phyloP scores from a whole-genome alignment of 768 basidiomycete genomes.

The Panellus pusillus region DNA sequence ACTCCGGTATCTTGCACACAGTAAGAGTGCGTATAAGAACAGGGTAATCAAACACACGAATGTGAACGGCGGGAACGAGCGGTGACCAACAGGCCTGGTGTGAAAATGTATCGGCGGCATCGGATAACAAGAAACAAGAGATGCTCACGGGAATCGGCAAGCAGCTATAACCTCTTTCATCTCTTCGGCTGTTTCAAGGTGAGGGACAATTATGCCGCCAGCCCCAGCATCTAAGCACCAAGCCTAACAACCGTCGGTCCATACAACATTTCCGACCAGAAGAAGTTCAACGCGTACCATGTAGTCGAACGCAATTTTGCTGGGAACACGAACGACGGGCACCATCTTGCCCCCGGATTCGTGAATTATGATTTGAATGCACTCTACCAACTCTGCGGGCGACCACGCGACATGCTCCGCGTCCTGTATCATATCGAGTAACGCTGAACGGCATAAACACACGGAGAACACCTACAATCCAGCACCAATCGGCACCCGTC shows the following conservation, averaged over 20 bases:
- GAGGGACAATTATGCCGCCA: constrained; percentile 16
- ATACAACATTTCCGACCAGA: neutral
- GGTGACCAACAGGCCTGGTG: constrained; percentile 9
- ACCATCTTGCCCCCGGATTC: constrained; percentile 16
- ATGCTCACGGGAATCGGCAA: constrained; percentile 18
- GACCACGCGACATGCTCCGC: constrained; percentile 18
- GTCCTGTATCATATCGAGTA: neutral
- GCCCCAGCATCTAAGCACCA: constrained; percentile 18
- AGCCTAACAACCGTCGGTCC: neutral
- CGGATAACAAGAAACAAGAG: neutral
- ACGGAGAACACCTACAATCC: constrained; percentile 8
- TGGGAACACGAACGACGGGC: constrained; percentile 15
- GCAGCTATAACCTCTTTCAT: constrained; percentile 6
- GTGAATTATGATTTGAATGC: constrained; percentile 17
- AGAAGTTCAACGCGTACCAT: constrained; percentile 8
- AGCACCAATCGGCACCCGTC: constrained; percentile 15
- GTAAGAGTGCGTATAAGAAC: neutral
- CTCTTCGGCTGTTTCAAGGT: constrained; percentile 12
- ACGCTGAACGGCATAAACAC: neutral
- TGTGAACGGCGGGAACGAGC: constrained; percentile 15
- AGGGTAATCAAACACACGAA: neutral
- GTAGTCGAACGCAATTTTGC: constrained; percentile 15
- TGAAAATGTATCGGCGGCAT: neutral
- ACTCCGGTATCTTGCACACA: constrained; percentile 2
- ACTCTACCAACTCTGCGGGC: neutral